These are phyloP conservation scores for Erythrobasidium yunnanense DNA, from an alignment of 768 basidiomycete species.

Conservation along the genomic window DNA sequence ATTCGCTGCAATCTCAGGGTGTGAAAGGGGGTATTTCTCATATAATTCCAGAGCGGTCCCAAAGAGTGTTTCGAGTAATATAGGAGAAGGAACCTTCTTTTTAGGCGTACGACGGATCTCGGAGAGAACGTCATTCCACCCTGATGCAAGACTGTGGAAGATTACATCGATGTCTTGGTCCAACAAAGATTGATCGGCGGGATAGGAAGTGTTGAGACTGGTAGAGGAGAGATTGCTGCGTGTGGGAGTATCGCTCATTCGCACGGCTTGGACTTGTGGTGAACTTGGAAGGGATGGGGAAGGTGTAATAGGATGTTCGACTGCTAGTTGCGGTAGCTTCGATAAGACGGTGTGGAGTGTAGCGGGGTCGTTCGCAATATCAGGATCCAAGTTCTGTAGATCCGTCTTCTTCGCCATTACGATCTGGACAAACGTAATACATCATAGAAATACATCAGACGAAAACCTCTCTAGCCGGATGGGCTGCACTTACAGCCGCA, in stretches of 20 bases:
- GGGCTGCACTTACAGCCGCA: slow-evolving; percentile 43
- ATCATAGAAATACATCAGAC: not conserved
- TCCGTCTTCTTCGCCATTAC: slow-evolving; percentile 42
- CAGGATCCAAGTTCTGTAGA: slow-evolving; percentile 37
- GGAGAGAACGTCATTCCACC: not conserved
- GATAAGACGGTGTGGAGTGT: slow-evolving; percentile 43
- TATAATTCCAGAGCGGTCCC: slow-evolving; percentile 2
- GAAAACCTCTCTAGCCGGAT: not conserved
- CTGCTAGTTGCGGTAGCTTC: slow-evolving; percentile 31
- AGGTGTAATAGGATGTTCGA: not conserved
- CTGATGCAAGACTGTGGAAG: not conserved
- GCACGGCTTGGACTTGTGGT: not conserved
- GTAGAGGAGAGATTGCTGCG: not conserved
- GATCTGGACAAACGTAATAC: slow-evolving; percentile 40
- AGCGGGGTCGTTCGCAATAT: slow-evolving; percentile 41
- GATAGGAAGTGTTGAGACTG: not conserved
- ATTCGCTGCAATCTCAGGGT: slow-evolving; percentile 1
- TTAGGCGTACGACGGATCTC: not conserved
- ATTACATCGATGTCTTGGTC: not conserved
- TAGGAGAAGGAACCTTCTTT: not conserved
- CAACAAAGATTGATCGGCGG: not conserved
- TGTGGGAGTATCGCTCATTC: no score
- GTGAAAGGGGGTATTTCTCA: not conserved
- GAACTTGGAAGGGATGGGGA: not conserved
- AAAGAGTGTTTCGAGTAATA: slow-evolving; percentile 3